Base-by-base conservation (phyloP, 108 stramenopile species). In the Aurantiochytrium sp. region DNA sequence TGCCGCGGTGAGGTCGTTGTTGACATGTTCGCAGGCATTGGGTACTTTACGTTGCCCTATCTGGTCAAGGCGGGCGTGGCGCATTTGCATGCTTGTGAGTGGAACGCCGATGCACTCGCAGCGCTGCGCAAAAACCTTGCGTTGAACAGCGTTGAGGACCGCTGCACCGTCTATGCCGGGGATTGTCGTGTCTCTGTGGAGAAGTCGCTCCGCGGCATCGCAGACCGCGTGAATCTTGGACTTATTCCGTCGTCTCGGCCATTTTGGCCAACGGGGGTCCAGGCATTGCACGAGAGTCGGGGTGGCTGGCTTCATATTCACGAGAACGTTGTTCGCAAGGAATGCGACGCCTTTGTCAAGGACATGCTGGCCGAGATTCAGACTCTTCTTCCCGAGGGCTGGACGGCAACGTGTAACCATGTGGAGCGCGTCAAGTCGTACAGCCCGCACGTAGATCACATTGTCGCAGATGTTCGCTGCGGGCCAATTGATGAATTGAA, bases 11-110 rank as follows among this genome's bases (percentile, higher is more conserved):
- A 99, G 60, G 60, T 89, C 4, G 92, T 98, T 5, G 92, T 98
- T 88, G 98, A 99, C 87, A 93, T 99, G 93, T 99, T 97, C 90
- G 95, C 96, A 25, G 98, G 98, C 0, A 98, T 99, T 91, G 98
- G 98, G 44, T 99, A 99, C 89, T 99, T 97, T 76, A 96, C 97
- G 18, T 90, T 99, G 5, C 98, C 97, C 2, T 96, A 96, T 0
- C 60, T 96, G 57, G 87, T 97, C 45, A 92, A 94, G 87, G 97
- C 95, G 0, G 91, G 93, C 60, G 97, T 95, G 0, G 55, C 71
- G 14, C 91, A 93, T 60, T 96, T 98, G 8, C 91, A 93, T 21
- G 95, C 96, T 4, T 97, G 96, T 76, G 98, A 99, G 90, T 98
- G 97, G 97, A 98, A 98, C 90, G 90, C 93, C 29, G 87, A 97